A percentile compares a stretch with the other conserved stretches of the same genome.
These are phyloP conservation scores for Cladochytrium replicatum DNA, from an alignment of 192 early-diverging fungal genomes.

Conservation along the genomic window DNA sequence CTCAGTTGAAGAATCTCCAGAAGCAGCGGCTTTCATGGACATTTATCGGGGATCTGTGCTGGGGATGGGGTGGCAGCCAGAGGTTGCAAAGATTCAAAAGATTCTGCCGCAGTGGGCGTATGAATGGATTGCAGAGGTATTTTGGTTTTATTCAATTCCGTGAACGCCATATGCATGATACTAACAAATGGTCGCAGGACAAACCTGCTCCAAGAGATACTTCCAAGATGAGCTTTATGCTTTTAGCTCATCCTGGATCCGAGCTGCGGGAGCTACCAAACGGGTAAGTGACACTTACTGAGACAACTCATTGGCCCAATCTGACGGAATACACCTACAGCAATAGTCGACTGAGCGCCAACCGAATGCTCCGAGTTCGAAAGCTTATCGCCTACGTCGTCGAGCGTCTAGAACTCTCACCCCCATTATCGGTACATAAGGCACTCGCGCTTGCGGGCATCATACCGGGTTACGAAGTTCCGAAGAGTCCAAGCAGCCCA, in stretches of 20 bases:
- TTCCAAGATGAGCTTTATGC: slow-evolving; percentile 73
- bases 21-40: slow-evolving; percentile 61
- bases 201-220: slow-evolving; percentile 61
- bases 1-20: slow-evolving; percentile 58
- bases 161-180: not conserved
- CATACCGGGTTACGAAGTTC: too few relatives aligned
- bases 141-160: not conserved
- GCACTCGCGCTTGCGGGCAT: slow-evolving; percentile 1
- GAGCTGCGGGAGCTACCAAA: slow-evolving; percentile 39
- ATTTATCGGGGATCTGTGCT: slow-evolving; percentile 60
- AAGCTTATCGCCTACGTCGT: slow-evolving; percentile 78
- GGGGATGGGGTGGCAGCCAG: slow-evolving; percentile 13
- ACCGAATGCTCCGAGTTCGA: slow-evolving; percentile 75
- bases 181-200: slow-evolving; percentile 28
- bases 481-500: too few relatives aligned
- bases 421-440: slow-evolving; percentile 10
- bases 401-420: slow-evolving; percentile 62
- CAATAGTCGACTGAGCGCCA: slow-evolving; percentile 67
- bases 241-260: slow-evolving; percentile 53
- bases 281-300: too few relatives aligned
- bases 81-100: slow-evolving; percentile 43
- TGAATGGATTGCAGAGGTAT: slow-evolving; percentile 60
- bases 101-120: slow-evolving; percentile 77
- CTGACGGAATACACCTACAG: slow-evolving; percentile 10
- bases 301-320: too few relatives aligned